Base-by-base conservation (phyloP, 257 asterid genomes). In the Nicotiana tabacum region DNA sequence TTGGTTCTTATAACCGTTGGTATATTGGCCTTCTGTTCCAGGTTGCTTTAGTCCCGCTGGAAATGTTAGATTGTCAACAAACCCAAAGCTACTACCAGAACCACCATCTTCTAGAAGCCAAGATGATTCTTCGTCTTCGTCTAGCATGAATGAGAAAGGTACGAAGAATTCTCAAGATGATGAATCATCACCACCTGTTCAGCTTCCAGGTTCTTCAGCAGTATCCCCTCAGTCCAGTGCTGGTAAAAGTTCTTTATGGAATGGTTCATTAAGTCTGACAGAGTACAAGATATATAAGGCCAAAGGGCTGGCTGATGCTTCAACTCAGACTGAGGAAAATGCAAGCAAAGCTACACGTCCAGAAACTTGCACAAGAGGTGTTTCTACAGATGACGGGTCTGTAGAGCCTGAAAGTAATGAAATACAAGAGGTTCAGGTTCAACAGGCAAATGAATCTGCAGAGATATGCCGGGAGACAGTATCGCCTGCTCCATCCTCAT, bases 301-400 rank as follows among this genome's bases (percentile, higher is more conserved):
- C 27, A 93, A 90, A 29, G 89, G 97, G 15, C 91, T 89, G 30
- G 91, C 99, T 48, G 97, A 96, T 90, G 99, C 98, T 80, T 90
- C 98, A 35, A 96, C 98, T 69, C 99, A 96, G 89, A 96, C 99
- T 0, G 98, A 96, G 67, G 98, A 92, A 74, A 90, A 85, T 70
- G 77, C 87, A 57, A 83, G 77, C 85, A 84, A 82, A 82, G 85
- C 78, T 55, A 82, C 55, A 85, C 81, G 87, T 72, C 91, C 83
- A 48, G 92, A 88, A 77, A 89, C 92, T 64, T 91, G 95, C 84
- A 87, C 88, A 11, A 82, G 93, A 85, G 98, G 97, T 29, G 93
- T 94, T 81, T 92, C 95, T 6, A 93, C 97, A 6, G 98, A 94
- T 62, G 98, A 95, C 18, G 89, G 89, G 13, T 66, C 88, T 58